Evolutionary conservation across 257 asterid genomes (phyloP), one percentile per base, ranked within the genome.

Genomic region (Thymus mandschuricus): DNA sequence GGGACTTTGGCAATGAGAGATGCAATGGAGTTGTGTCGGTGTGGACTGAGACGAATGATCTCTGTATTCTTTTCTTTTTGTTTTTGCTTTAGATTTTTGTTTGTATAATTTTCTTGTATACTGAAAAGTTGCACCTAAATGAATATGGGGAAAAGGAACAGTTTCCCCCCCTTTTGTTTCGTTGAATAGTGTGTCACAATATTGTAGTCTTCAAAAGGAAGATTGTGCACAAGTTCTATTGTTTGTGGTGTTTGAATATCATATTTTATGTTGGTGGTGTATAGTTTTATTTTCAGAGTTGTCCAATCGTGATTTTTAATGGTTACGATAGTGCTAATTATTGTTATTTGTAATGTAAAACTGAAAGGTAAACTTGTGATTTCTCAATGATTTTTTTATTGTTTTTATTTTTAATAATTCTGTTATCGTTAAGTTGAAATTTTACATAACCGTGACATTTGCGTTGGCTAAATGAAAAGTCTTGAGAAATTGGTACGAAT

Each of bases 1-100:
- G 66, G 58, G 66, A 63, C 33, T 71, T 57, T 68, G 69, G 55
- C 40, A 59, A 64, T 57, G 66, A 54, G 66, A 73, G 69, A 58
- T 65, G 64, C 61, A 43, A 52, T 54, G 69, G 35, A 48, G 30
- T 68, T 64, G 66, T 51, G 50, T 57, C 60, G 13, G 71, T 77
- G 62, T 72, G 35, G 54, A 38, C 67, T 72, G 76, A 49, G 51
- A 65, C 34, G 46, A 27, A 34, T 35, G 64, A 58, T 79, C n/a
- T 69, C 50, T 74, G 77, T 65, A 70, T 79, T 79, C 31, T 46
- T 65, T 46, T 29, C 6, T 43, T 5, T 74, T n/a, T 35, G 48
- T 55, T 28, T 9, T 57, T 31, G 34, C 3, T 2, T 72, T 1
- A 57, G 56, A 13, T 60, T 66, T 66, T 61, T 64, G 62, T 64